These are phyloP conservation scores for Monosporascus sp. DNA, from an alignment of 2,329 filamentous ascomycete species.

Conservation along the genomic window DNA sequence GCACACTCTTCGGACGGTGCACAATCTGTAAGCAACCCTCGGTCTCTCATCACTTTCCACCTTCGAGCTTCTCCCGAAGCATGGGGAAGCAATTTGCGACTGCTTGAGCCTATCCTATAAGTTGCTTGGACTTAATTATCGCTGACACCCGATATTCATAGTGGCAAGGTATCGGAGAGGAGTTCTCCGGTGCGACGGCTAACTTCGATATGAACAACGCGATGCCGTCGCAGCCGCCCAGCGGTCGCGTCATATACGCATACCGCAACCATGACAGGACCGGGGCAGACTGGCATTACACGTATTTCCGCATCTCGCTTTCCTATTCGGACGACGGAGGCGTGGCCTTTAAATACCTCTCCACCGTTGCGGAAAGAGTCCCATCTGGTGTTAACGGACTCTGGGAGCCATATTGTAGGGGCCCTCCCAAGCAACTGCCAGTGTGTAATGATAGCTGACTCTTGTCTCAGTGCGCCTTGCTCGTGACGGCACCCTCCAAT, in stretches of 20 bases:
- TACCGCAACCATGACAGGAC: conserved; percentile 31
- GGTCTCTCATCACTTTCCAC: too few relatives aligned
- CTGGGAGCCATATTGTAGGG: conserved; percentile 38
- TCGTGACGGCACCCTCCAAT: conserved; percentile 33
- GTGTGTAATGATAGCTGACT: neutral
- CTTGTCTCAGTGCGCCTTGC: conserved; percentile 26
- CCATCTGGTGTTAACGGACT: conserved; percentile 28
- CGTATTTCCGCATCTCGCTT: conserved; percentile 37
- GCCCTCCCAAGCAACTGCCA: too few relatives aligned
- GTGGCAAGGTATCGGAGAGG: conserved; percentile 23
- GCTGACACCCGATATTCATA: neutral
- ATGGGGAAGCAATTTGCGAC: too few relatives aligned
- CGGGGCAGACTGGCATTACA: conserved; percentile 16
- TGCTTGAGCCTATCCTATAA: neutral
- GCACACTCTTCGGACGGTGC: conserved; percentile 23
- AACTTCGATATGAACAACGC: conserved; percentile 29
- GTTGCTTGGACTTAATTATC: neutral
- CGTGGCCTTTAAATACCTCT: conserved; percentile 29
- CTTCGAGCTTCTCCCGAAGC: too few relatives aligned
- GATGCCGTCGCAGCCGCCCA: conserved; percentile 28
- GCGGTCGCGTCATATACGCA: conserved; percentile 32
- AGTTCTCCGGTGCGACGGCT: conserved; percentile 15
- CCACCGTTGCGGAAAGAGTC: conserved; percentile 21
- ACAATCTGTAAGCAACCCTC: conserved; percentile 7
- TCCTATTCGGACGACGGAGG: conserved; percentile 38